phyloP scores from a whole-genome alignment of 345 rosid species.

The Populus euphratica region DNA sequence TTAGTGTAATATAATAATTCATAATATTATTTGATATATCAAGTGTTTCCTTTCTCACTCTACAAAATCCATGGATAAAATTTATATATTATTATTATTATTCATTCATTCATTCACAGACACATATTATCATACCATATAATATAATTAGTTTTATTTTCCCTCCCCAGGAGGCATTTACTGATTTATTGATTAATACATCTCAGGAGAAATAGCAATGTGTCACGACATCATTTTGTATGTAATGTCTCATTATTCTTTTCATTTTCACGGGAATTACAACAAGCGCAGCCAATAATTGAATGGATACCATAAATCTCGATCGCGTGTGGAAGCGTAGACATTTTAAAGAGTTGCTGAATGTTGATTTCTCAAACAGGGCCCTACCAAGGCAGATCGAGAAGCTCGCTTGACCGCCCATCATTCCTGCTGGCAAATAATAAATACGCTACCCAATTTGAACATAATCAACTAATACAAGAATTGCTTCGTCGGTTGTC shows the following conservation, averaged over 20 bases:
- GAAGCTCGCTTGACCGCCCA: neutral
- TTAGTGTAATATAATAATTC: too few species aligned
- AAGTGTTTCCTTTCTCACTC: too few species aligned
- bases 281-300: neutral
- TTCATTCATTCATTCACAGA: too few species aligned
- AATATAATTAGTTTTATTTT: too few species aligned
- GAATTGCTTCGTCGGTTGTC: neutral
- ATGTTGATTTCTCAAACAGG: neutral
- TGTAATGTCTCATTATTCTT: neutral
- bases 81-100: too few species aligned
- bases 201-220: too few species aligned
- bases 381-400: neutral
- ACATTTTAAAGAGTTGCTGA: neutral
- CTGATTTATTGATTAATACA: too few species aligned
- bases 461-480: neutral
- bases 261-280: neutral
- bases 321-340: neutral
- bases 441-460: neutral
- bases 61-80: too few species aligned
- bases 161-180: too few species aligned
- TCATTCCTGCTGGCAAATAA: neutral
- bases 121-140: too few species aligned
- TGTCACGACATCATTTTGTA: neutral
- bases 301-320: neutral
- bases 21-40: too few species aligned